Base-by-base conservation (phyloP, 208 protist genomes). In the Trypanosoma mega region DNA sequence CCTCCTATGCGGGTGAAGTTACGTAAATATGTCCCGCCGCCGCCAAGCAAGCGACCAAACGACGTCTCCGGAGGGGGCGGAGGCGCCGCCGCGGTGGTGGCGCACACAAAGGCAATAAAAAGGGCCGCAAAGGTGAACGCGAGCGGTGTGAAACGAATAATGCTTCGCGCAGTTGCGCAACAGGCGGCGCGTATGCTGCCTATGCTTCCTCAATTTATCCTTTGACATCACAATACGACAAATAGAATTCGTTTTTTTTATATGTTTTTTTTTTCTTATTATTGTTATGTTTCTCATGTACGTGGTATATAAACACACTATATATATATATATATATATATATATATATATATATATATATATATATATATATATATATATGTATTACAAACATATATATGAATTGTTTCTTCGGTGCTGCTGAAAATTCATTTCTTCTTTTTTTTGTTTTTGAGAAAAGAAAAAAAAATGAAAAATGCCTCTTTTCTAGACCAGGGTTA, bases 1-100 rank as follows among this genome's bases (percentile, higher is more conserved):
- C 9, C 52, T 2, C 16, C 68, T 16, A 87, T 89, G 76, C 80
- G 80, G 21, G 72, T 96, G 21, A 72, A 69, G 51, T 79, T 72
- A 9, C 78, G 72, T 33, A 76, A 84, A 49, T 73, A 85, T 56
- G 66, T 74, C 34, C 49, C 61, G 37, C 85, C 85, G 36, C 89
- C 89, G 46, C 70, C 68, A 37, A 87, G 70, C 48, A 76, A 67
- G 51, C 80, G 83, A 9, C 64, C 54, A 12, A 58, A 69, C 4
- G 37, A 20, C 0, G 72, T 63, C 0, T 58, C 31, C 12, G 64
- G 52, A 1, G 29, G 33, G 0, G 49, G 50, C 29, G 63, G 69
- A 37, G 1, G 41, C 54, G 54, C 74, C 63, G 30, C 18, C 48
- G 62, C 20, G 63, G 12, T 33, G 43, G 56, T 23, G 61, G 57